A percentile compares a stretch with the other conserved stretches of the same genome.
Conservation (phyloP, 495 filamentous ascomycete genomes). For the Trichoderma parareesei region DNA sequence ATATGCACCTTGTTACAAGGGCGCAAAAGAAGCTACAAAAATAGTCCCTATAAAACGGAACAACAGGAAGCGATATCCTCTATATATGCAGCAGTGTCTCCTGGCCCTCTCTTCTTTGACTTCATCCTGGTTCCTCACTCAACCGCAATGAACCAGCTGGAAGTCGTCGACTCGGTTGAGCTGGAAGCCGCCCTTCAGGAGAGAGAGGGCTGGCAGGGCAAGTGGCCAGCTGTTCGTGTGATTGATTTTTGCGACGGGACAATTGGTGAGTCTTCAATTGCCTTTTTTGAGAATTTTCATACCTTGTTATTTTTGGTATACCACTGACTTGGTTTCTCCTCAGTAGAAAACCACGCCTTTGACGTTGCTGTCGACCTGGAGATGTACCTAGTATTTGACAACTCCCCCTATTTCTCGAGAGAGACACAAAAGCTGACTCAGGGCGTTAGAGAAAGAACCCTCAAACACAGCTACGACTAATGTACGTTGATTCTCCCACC, state of each 20-base stretch:
- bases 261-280: background rate
- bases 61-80: background rate
- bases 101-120: background rate
- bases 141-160: background rate
- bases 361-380: background rate
- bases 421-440: background rate
- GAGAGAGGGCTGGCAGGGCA: background rate
- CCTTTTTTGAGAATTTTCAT: background rate
- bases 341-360: background rate
- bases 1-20: background rate
- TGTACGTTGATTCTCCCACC: background rate
- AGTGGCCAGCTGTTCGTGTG: background rate
- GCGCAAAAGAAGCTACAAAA: background rate
- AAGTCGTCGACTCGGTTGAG: background rate
- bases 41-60: no score
- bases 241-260: background rate
- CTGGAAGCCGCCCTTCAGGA: background rate
- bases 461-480: background rate
- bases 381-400: background rate
- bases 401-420: background rate
- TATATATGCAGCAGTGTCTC: no score
- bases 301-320: no score
- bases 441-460: background rate
- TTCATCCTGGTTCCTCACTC: background rate
- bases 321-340: background rate